phyloP scores from a whole-genome alignment of 441 rosid genomes.

The Rhodomyrtus psidioides region DNA sequence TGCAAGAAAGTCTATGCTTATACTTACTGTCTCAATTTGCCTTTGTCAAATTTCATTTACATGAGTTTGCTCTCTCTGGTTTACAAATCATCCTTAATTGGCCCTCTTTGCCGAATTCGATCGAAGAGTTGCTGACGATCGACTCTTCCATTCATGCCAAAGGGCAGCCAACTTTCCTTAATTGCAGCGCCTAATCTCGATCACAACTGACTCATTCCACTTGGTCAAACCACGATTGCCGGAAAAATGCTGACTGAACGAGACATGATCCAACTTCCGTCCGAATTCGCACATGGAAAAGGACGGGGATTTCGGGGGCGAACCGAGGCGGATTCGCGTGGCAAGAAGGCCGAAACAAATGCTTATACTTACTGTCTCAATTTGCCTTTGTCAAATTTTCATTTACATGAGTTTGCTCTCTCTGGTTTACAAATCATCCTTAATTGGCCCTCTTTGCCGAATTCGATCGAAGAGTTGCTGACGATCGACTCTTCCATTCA shows the following conservation, averaged over 20 bases:
- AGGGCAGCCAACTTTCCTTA: not conserved
- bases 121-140: not conserved
- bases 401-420: not conserved
- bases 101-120: not conserved
- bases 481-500: not conserved
- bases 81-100: not conserved
- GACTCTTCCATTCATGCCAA: not conserved
- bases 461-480: not conserved
- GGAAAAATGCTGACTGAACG: not conserved
- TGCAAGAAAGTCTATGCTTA: not conserved
- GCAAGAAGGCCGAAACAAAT: not conserved
- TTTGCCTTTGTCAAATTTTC: not conserved
- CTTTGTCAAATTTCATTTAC: not conserved
- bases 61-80: not conserved
- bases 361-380: too few species aligned
- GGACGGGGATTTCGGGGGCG: not conserved
- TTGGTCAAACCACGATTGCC: not conserved
- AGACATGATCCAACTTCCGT: not conserved
- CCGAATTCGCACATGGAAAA: not conserved
- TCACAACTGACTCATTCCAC: not conserved
- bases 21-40: not conserved
- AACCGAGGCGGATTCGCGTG: not conserved
- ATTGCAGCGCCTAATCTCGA: not conserved
- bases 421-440: not conserved
- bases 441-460: not conserved